Evolutionary conservation across 805 yeast species (phyloP), one percentile per base, ranked within the genome.

Genomic region (Candida xyloterini): DNA sequence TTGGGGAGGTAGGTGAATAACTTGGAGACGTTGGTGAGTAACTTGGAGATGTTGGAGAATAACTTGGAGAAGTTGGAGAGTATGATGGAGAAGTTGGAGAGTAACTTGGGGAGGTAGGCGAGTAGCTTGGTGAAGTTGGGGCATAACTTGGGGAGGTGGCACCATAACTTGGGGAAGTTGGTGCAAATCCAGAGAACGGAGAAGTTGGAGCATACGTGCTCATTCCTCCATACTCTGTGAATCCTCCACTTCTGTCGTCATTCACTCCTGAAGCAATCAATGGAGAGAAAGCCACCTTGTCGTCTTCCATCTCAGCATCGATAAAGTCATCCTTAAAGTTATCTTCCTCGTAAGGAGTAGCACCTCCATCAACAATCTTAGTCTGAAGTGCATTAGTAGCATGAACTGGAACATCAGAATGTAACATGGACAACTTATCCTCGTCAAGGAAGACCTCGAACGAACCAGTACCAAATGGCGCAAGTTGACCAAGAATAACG

Each of bases 381-480:
- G 67, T 58, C 42, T 63, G 70, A 33, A 65, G 68, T n/a, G 74
- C 54, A 20, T 60, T 60, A 25, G 67, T 57, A 15, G 66, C 69
- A 46, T 44, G 61, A 39, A 35, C 65, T 35, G 52, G 67, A 54
- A 44, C 62, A 30, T 74, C 76, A n/a, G 73, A 67, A 23, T 86
- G 79, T 29, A 84, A 69, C 33, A 74, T 61, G 40, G 82, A 80
- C 59, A 91, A 72, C 72, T 88, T 79, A 56, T 80, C 79, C 55
- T 93, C 98, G 63, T 93, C 96, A 45, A 93, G 81, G 81, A 87
- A 81, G 27, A 93, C 91, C 60, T 93, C 98, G 59, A 93, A 93
- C 1, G 95, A 84, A 60, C 99, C 99, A 2, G 99, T 93, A 66
- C 99, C 99, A 54, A 93, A 78, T 44, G 99, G 98, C 15, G 99